Evolutionary conservation across 257 asterid genomes (phyloP).

Genomic region (Primulina huaijiensis): DNA sequence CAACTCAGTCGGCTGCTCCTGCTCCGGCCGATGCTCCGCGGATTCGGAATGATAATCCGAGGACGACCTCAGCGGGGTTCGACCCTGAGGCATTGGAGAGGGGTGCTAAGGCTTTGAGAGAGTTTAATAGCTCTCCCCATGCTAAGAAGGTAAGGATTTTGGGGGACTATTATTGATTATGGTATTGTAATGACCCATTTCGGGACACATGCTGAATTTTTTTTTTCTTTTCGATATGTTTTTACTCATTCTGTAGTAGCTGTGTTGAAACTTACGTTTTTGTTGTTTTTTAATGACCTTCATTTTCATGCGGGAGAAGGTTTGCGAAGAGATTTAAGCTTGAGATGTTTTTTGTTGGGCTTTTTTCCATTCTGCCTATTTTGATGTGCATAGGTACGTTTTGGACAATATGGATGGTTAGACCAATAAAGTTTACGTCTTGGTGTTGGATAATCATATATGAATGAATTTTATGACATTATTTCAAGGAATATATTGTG

Average conservation of each 20-base stretch:
- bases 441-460: background rate
- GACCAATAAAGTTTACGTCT: background rate
- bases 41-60: slow-evolving; percentile 68
- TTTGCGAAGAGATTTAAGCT: slow-evolving; percentile 4
- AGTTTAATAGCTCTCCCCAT: slow-evolving; percentile 42
- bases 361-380: slow-evolving; percentile 3
- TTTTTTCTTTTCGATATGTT: background rate
- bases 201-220: background rate
- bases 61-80: slow-evolving; percentile 83
- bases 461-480: background rate
- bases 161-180: background rate
- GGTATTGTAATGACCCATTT: background rate
- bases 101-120: slow-evolving; percentile 55
- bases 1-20: slow-evolving; percentile 35
- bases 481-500: background rate
- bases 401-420: background rate
- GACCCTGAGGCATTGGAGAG: slow-evolving; percentile 87
- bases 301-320: background rate
- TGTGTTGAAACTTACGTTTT: background rate
- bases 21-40: slow-evolving; percentile 31
- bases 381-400: background rate
- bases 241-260: background rate
- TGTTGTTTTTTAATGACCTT: too few relatives aligned
- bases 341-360: slow-evolving; percentile 1
- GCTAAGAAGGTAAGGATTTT: slow-evolving; percentile 55